Evolutionary conservation across 768 basidiomycete species (phyloP), one percentile per base, ranked within the genome.

Genomic region (Cyclocybe cylindracea): DNA sequence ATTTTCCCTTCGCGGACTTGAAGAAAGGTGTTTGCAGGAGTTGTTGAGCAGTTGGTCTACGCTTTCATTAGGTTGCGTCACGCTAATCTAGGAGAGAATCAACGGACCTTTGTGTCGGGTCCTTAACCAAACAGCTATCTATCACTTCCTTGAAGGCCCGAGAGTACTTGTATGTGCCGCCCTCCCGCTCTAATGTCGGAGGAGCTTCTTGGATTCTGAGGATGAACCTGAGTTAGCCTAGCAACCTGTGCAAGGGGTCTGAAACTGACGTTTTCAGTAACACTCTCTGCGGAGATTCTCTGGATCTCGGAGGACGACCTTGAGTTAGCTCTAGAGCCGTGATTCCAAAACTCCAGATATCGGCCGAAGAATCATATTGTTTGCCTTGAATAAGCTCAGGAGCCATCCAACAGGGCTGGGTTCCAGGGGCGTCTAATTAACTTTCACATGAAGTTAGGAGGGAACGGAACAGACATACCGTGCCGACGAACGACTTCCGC

Each of bases 281-380:
- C 6, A 94, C 87, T 46, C 76, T 74, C 48, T 87, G 82, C 1
- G 92, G 81, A 7, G 86, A 77, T 61, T 90, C 87, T 55, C 86
- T 79, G 11, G 87, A 89, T 51, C 85, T 75, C n/a, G 95, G 95
- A 1, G 94, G 91, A 5, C 87, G 83, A 0, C 95, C 95, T 61
- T 91, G 86, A 0, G 91, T 79, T 32, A 98, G 76, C 66, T 97
- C 95, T 41, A 97, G 72, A 11, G 94, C 89, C n/a, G 94, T 96
- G 52, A 98, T 94, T 10, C 92, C 95, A 66, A 97, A 90, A 51
- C 91, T 94, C 94, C 94, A 98, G 51, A 98, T 94, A 64, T 98
- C 95, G 14, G 92, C 92, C 56, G 86, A 82, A 10, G 85, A 79
- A 64, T 95, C 93, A 66, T 95, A 96, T 49, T 83, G 82, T 58